Percentiles rank a stretch among this genome's conserved stretches.
phyloP scores from a whole-genome alignment of 2,329 filamentous ascomycete species.

The Aspergillus costaricaensis region DNA sequence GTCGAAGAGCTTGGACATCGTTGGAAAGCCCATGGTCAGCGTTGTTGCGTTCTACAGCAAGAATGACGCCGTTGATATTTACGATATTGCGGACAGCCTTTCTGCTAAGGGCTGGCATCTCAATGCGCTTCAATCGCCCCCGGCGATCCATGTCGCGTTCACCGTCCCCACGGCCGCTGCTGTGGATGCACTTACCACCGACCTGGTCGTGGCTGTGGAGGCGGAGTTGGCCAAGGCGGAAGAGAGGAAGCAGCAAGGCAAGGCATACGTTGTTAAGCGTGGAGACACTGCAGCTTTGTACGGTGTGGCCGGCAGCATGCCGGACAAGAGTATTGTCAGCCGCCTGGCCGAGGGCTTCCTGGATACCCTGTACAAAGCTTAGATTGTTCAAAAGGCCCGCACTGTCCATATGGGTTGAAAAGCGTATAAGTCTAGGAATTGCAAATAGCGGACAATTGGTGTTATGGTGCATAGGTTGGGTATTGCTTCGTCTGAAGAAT shows the following conservation, averaged over 20 bases:
- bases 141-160: constrained; percentile 91
- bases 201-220: constrained; percentile 61
- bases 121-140: constrained; percentile 87
- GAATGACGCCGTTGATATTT: constrained; percentile 73
- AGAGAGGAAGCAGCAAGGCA: constrained; percentile 64
- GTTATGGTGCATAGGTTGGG: constrained; percentile 12
- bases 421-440: not conserved
- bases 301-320: constrained; percentile 89
- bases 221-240: constrained; percentile 80
- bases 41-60: constrained; percentile 86
- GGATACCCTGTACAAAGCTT: constrained; percentile 89
- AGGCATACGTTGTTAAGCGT: constrained; percentile 53
- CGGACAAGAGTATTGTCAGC: constrained; percentile 92
- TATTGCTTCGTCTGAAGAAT: not conserved
- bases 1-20: constrained; percentile 70
- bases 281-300: constrained; percentile 84
- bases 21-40: constrained; percentile 84
- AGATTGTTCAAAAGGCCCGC: constrained; percentile 18
- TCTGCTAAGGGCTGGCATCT: constrained; percentile 85
- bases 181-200: constrained; percentile 74
- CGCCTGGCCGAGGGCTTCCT: constrained; percentile 88
- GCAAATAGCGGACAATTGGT: constrained; percentile 16
- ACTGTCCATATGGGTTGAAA: constrained; percentile 19
- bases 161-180: constrained; percentile 82
- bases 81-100: constrained; percentile 92